A percentile compares a stretch with the other conserved stretches of the same genome.
These are phyloP conservation scores for Peniophora sp. DNA, from an alignment of 1,284 basidiomycete species.

Conservation along the genomic window DNA sequence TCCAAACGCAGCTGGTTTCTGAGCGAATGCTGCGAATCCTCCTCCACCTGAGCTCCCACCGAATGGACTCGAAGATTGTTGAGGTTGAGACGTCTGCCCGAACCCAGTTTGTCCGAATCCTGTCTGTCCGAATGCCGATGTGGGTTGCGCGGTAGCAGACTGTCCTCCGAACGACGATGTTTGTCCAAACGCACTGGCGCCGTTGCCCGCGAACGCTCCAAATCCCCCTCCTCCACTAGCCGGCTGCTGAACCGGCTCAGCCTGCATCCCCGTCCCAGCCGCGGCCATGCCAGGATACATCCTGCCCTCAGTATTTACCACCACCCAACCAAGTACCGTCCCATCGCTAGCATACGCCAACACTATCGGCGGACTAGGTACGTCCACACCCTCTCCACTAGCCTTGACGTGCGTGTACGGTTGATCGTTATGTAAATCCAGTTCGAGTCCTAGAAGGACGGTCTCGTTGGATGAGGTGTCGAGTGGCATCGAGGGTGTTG, in stretches of 20 bases:
- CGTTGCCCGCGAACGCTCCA: no score
- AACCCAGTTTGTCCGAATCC: background rate
- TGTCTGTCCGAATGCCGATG: background rate
- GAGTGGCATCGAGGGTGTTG: conserved; percentile 60
- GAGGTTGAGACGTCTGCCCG: background rate
- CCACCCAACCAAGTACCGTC: conserved; percentile 68
- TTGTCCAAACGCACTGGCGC: background rate
- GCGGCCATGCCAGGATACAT: conserved; percentile 49
- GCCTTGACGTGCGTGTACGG: conserved; percentile 29
- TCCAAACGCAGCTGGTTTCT: conserved; percentile 5
- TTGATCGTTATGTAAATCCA: conserved; percentile 57
- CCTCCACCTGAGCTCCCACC: no score
- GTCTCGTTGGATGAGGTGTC: conserved; percentile 70
- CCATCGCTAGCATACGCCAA: conserved; percentile 79
- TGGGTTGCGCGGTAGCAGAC: background rate
- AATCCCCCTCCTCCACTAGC: no score
- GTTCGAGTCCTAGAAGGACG: conserved; percentile 56
- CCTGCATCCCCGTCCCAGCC: background rate
- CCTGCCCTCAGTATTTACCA: conserved; percentile 47
- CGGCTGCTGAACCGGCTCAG: conserved; percentile 2
- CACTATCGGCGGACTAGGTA: conserved; percentile 61
- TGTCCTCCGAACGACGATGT: background rate
- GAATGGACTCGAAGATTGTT: no score
- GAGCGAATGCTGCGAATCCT: background rate
- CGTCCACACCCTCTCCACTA: conserved; percentile 36